Evolutionary conservation across 768 basidiomycete genomes (phyloP).

Genomic region (Leccinellum rugosiceps): DNA sequence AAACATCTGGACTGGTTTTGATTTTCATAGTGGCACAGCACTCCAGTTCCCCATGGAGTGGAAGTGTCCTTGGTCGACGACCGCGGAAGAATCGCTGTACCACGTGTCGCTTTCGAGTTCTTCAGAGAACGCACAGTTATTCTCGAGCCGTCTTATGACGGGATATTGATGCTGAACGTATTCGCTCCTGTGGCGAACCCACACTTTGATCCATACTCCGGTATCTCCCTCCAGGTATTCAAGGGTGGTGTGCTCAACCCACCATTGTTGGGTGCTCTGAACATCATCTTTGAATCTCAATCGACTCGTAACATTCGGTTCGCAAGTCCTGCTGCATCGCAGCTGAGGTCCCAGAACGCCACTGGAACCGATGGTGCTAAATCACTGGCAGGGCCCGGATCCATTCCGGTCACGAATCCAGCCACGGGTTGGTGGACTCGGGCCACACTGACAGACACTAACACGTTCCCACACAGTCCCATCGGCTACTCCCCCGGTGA

Average conservation of each 20-base stretch:
- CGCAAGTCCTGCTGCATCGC: conserved; percentile 6
- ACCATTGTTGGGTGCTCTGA: conserved; percentile 8
- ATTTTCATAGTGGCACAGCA: conserved; percentile 1
- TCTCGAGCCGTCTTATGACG: conserved; percentile 3
- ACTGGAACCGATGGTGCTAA: background rate
- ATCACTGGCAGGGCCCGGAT: background rate
- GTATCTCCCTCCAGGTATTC: conserved; percentile 4
- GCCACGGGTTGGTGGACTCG: conserved; percentile 14
- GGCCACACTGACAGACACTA: background rate
- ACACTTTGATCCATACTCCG: conserved; percentile 7
- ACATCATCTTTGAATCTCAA: conserved; percentile 9
- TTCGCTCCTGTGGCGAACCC: background rate
- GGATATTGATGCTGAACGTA: conserved; percentile 4
- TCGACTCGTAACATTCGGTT: conserved; percentile 11
- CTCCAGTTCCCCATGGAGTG: background rate
- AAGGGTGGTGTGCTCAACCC: background rate
- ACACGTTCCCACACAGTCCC: conserved; percentile 4
- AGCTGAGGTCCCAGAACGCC: background rate
- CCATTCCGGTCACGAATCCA: conserved; percentile 8
- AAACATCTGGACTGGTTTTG: background rate
- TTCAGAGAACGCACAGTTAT: background rate
- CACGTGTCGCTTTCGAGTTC: background rate
- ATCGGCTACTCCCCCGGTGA: conserved; percentile 1
- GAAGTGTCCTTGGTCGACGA: conserved; percentile 8
- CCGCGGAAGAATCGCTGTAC: background rate